Percentiles rank a stretch among this genome's conserved stretches.
phyloP scores from a whole-genome alignment of 345 rosid species.

The Lumnitzera racemosa region DNA sequence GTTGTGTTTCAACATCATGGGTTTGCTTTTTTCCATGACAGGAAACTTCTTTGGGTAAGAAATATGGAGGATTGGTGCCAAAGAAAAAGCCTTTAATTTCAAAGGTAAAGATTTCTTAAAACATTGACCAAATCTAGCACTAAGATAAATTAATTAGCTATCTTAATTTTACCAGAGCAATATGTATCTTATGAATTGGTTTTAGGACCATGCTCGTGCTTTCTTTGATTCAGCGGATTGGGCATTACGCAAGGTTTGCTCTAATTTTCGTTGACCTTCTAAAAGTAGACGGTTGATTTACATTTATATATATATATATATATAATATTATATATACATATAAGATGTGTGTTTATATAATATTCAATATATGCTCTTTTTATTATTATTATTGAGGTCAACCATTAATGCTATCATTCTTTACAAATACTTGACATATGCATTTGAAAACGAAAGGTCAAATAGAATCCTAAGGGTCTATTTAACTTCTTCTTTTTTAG shows the following conservation, averaged over 20 bases:
- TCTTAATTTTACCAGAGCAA: background rate
- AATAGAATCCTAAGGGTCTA: too few relatives aligned
- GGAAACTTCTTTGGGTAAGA: slow-evolving; percentile 27
- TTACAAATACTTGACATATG: too few relatives aligned
- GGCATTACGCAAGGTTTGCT: slow-evolving; percentile 66
- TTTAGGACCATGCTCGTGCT: slow-evolving; percentile 68
- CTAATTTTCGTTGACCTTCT: background rate
- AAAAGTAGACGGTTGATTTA: background rate
- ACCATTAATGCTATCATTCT: too few relatives aligned
- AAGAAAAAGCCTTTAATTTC: slow-evolving; percentile 83
- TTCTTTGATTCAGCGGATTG: slow-evolving; percentile 96
- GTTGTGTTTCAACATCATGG: too few relatives aligned
- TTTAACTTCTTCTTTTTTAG: too few relatives aligned
- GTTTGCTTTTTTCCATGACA: background rate
- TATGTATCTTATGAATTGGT: background rate
- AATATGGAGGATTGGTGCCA: slow-evolving; percentile 70
- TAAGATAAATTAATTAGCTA: background rate
- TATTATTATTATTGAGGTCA: background rate
- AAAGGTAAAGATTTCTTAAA: slow-evolving; percentile 23
- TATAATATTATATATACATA: background rate
- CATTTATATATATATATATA: background rate
- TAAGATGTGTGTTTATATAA: too few relatives aligned
- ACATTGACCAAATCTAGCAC: too few relatives aligned
- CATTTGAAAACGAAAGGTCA: too few relatives aligned
- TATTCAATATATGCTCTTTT: too few relatives aligned